These are phyloP conservation scores for Solanum commersonii DNA, from an alignment of 257 asterid species.

Conservation along the genomic window DNA sequence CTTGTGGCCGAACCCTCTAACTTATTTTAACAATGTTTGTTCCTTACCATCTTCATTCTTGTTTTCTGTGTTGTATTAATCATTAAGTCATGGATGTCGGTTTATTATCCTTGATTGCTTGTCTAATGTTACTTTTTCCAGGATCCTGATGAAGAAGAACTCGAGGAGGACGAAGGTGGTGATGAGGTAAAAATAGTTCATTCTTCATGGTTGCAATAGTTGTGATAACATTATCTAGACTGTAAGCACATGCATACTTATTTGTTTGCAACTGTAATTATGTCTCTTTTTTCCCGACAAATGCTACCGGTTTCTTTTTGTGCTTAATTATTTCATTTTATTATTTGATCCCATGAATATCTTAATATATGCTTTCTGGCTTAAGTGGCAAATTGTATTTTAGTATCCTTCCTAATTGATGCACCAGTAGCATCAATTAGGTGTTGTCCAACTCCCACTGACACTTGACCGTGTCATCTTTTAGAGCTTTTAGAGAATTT, in stretches of 20 bases:
- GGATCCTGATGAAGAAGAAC: slow-evolving; percentile 59
- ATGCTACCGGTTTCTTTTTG: neutral
- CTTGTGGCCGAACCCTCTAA: slow-evolving; percentile 63
- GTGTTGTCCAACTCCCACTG: neutral
- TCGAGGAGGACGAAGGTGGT: slow-evolving; percentile 20
- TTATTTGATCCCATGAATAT: neutral
- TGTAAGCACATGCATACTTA: neutral
- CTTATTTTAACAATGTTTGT: slow-evolving; percentile 46
- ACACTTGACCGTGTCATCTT: neutral
- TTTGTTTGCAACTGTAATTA: neutral
- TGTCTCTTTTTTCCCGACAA: neutral
- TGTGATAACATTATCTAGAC: neutral
- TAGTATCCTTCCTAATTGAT: neutral
- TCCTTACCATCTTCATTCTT: neutral
- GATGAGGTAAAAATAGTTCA: slow-evolving; percentile 35
- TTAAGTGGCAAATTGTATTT: neutral
- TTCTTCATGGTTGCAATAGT: neutral
- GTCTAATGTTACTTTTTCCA: slow-evolving; percentile 1
- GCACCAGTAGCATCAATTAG: too few species aligned
- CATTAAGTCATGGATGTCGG: neutral
- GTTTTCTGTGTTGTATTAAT: neutral
- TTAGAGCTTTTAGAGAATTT: neutral
- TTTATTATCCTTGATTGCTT: neutral
- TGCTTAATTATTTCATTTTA: neutral
- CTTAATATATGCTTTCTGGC: neutral